phyloP scores from a whole-genome alignment of 305 asterid genomes.

The Stenogyne calaminthoides region DNA sequence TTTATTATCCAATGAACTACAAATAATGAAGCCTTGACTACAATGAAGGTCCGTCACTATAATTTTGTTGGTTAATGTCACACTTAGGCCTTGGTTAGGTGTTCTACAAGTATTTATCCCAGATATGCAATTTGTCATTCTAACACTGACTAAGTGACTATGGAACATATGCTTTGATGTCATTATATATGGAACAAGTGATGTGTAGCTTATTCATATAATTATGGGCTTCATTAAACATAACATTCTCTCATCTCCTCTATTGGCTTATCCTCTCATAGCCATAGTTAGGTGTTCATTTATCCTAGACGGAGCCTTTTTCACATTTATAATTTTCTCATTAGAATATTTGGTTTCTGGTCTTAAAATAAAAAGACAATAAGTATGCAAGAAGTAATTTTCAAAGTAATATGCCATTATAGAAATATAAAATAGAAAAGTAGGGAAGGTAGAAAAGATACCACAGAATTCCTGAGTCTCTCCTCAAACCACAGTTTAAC shows the following conservation, averaged over 20 bases:
- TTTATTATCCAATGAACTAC: constrained; percentile 21
- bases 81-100: neutral
- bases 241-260: neutral
- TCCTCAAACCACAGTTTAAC: constrained; percentile 84
- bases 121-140: neutral
- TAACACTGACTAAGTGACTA: neutral
- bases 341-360: too few relatives aligned
- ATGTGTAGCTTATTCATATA: neutral
- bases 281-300: neutral
- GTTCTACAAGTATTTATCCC: neutral
- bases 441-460: constrained; percentile 30
- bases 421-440: neutral
- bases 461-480: constrained; percentile 56
- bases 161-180: neutral
- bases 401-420: constrained; percentile 6
- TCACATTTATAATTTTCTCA: too few relatives aligned
- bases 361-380: neutral
- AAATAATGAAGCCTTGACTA: neutral
- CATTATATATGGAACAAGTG: neutral
- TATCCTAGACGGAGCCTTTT: neutral
- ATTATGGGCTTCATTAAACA: neutral
- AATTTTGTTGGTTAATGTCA: neutral
- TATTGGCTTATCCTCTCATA: neutral
- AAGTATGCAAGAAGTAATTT: neutral
- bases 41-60: neutral